phyloP scores from a whole-genome alignment of 768 basidiomycete genomes.

The Sistotremastrum suecicum region DNA sequence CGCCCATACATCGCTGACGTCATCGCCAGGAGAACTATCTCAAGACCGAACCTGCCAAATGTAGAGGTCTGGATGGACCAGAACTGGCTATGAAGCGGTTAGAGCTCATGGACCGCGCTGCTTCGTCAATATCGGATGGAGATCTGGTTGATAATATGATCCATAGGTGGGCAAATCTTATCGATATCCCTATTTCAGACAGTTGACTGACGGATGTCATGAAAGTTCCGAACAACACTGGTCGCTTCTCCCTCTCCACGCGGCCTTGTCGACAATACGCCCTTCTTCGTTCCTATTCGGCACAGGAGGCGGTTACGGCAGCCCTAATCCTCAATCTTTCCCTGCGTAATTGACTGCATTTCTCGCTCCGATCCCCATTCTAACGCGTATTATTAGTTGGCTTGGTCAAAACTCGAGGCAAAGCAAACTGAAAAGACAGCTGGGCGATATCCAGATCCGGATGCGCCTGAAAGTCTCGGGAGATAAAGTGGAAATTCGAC shows the following conservation, averaged over 20 bases:
- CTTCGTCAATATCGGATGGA: constrained; percentile 87
- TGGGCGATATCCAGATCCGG: constrained; percentile 83
- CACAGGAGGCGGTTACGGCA: constrained; percentile 45
- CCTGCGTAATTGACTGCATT: constrained; percentile 49
- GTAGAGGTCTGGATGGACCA: constrained; percentile 44
- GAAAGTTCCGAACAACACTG: constrained; percentile 89
- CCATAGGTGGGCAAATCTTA: constrained; percentile 48
- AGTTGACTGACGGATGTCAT: not conserved
- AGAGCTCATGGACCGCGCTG: constrained; percentile 72
- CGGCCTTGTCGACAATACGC: constrained; percentile 75
- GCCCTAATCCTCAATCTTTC: constrained; percentile 58
- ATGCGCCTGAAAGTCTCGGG: constrained; percentile 94
- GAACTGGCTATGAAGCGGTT: constrained; percentile 59
- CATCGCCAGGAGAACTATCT: constrained; percentile 77
- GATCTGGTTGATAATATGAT: constrained; percentile 90
- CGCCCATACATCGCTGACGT: not conserved
- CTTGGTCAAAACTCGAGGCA: constrained; percentile 96
- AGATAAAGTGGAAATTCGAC: constrained; percentile 78
- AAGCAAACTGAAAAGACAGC: constrained; percentile 60
- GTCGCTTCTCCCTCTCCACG: constrained; percentile 89
- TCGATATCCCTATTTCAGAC: not conserved
- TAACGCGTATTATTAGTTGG: constrained; percentile 44
- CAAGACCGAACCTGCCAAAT: constrained; percentile 58
- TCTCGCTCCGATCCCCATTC: not conserved
- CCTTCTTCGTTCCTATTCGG: constrained; percentile 84